Evolutionary conservation across 345 rosid genomes (phyloP).

Genomic region (Arabis alpina): DNA sequence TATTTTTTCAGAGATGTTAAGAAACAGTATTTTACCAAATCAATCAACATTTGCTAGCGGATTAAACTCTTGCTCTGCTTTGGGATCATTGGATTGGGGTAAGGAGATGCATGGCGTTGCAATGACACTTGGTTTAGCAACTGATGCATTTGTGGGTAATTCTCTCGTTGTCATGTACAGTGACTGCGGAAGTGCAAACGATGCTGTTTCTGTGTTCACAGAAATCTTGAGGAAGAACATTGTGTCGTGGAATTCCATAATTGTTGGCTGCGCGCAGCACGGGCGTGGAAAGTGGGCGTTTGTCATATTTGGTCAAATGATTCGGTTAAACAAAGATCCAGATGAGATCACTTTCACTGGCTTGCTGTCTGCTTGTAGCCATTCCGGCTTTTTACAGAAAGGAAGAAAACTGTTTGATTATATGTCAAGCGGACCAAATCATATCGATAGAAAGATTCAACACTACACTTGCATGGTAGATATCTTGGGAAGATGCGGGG

Average conservation of each 20-base stretch:
- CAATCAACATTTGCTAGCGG: conserved; percentile 74
- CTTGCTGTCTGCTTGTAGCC: conserved; percentile 82
- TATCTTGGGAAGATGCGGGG: conserved; percentile 66
- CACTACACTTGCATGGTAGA: conserved; percentile 82
- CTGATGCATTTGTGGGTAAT: conserved; percentile 66
- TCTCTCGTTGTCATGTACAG: conserved; percentile 66
- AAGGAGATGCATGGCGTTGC: conserved; percentile 62
- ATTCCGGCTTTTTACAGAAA: conserved; percentile 64
- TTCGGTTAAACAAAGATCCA: conserved; percentile 55
- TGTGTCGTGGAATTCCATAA: conserved; percentile 76
- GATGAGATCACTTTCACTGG: conserved; percentile 84
- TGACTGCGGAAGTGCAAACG: conserved; percentile 55
- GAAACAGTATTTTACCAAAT: conserved; percentile 55
- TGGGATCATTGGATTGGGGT: conserved; percentile 70
- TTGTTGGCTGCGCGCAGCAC: conserved; percentile 71
- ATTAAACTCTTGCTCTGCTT: conserved; percentile 64
- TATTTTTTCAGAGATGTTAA: conserved; percentile 61
- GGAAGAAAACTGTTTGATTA: conserved; percentile 62
- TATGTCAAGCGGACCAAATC: conserved; percentile 43
- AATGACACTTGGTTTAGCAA: conserved; percentile 58
- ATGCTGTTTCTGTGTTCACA: conserved; percentile 54
- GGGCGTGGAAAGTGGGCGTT: conserved; percentile 61
- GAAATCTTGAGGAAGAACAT: conserved; percentile 49
- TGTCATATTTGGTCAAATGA: conserved; percentile 58
- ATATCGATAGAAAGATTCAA: conserved; percentile 48